phyloP scores from a whole-genome alignment of 202 grass and related monocot species.

The Dendrocalamus latiflorus region DNA sequence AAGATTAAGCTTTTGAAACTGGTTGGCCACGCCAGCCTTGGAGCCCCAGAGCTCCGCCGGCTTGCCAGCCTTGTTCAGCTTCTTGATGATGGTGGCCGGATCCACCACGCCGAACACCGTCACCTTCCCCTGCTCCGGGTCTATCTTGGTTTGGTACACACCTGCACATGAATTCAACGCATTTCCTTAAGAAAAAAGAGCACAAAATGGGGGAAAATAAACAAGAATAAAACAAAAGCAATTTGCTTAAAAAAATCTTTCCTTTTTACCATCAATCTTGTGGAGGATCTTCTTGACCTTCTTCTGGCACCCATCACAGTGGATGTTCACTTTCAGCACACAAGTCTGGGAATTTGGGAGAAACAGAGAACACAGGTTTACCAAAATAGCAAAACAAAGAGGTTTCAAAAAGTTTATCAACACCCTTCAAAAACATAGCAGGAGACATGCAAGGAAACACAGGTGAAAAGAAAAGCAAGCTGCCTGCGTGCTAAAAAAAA shows the following conservation, averaged over 20 bases:
- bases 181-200: background rate
- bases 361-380: background rate
- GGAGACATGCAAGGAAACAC: background rate
- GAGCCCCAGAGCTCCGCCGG: slow-evolving; percentile 65
- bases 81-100: slow-evolving; percentile 72
- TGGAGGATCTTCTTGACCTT: slow-evolving; percentile 84
- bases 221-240: background rate
- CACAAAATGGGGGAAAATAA: background rate
- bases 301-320: slow-evolving; percentile 82
- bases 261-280: slow-evolving; percentile 64
- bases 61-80: slow-evolving; percentile 81
- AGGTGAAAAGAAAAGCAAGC: background rate
- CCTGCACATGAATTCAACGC: slow-evolving; percentile 35
- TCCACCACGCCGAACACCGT: slow-evolving; percentile 57
- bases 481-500: background rate
- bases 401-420: background rate
- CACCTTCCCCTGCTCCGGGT: slow-evolving; percentile 69
- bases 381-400: background rate
- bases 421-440: background rate
- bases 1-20: slow-evolving; percentile 72
- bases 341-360: slow-evolving; percentile 37
- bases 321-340: slow-evolving; percentile 76
- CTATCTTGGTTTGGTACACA: slow-evolving; percentile 53
- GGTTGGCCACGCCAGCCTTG: slow-evolving; percentile 45
- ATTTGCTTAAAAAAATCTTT: background rate